These are phyloP conservation scores for Rhynchospora breviuscula DNA, from an alignment of 176 grass and related monocot species.

Conservation along the genomic window DNA sequence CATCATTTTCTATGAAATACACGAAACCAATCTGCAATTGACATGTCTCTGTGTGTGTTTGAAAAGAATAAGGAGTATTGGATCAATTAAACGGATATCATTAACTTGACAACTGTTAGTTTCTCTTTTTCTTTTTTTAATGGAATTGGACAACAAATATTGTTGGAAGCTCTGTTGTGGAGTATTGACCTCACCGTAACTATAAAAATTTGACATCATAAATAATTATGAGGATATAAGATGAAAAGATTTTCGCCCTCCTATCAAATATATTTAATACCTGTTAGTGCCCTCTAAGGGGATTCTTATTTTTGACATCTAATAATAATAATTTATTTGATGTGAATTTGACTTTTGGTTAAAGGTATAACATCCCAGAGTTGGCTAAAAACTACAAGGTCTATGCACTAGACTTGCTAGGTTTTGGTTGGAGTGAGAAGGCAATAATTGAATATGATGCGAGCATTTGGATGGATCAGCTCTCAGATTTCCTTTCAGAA, in stretches of 20 bases:
- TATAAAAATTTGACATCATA: not conserved
- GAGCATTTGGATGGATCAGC: slow-evolving; percentile 86
- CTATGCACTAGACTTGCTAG: slow-evolving; percentile 88
- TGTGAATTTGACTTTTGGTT: slow-evolving; percentile 4
- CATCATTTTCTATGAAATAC: not conserved
- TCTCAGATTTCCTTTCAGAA: slow-evolving; percentile 87
- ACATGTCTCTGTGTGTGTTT: not conserved
- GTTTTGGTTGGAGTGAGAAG: slow-evolving; percentile 97
- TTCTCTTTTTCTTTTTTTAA: too few relatives aligned
- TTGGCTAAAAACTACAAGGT: slow-evolving; percentile 95
- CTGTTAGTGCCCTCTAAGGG: not conserved
- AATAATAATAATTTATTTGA: slow-evolving; percentile 7
- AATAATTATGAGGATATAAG: not conserved
- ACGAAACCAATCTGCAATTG: not conserved
- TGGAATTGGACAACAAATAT: not conserved
- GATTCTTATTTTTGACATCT: not conserved
- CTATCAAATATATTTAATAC: not conserved
- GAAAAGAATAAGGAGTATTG: too few relatives aligned
- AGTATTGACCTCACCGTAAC: not conserved
- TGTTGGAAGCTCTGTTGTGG: not conserved
- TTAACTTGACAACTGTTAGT: too few relatives aligned
- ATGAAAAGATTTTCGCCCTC: not conserved
- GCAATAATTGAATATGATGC: slow-evolving; percentile 90
- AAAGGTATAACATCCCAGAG: slow-evolving; percentile 92
- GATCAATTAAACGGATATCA: too few relatives aligned